These are phyloP conservation scores for Paecilomyces variotii DNA, from an alignment of 2,329 filamentous ascomycete genomes.

Conservation along the genomic window DNA sequence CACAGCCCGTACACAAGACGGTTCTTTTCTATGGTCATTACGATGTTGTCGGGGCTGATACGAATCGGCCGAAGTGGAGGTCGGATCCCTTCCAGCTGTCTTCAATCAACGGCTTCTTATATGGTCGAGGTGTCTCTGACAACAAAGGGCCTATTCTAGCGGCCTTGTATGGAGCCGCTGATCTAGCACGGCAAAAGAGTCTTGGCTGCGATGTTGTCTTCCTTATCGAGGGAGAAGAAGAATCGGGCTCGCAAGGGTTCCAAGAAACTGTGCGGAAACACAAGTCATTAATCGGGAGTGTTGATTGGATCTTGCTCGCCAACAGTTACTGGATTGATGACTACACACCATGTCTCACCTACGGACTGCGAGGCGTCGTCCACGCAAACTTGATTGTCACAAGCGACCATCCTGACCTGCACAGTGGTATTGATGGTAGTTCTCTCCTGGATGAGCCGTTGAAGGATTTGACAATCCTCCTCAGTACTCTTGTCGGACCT, in stretches of 20 bases:
- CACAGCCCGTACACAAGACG: constrained; percentile 63
- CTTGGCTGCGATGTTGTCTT: constrained; percentile 87
- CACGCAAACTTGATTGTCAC: constrained; percentile 87
- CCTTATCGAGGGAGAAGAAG: constrained; percentile 92
- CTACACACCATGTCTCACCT: constrained; percentile 88
- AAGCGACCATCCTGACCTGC: constrained; percentile 77
- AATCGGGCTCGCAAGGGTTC: constrained; percentile 87
- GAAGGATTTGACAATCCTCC: constrained; percentile 77
- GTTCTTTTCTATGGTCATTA: constrained; percentile 98
- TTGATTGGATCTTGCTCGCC: constrained; percentile 90
- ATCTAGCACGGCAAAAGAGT: constrained; percentile 73
- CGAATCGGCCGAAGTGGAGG: constrained; percentile 73
- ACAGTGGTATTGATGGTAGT: constrained; percentile 95
- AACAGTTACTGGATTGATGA: constrained; percentile 99
- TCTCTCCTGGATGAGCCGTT: constrained; percentile 82
- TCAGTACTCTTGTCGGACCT: constrained; percentile 72
- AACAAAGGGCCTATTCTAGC: constrained; percentile 96
- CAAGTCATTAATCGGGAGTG: constrained; percentile 75
- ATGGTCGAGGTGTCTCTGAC: constrained; percentile 92
- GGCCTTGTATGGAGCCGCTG: constrained; percentile 85
- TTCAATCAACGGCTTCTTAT: constrained; percentile 84
- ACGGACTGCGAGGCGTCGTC: constrained; percentile 85
- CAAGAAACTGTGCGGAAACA: constrained; percentile 70
- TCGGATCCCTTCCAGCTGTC: constrained; percentile 83
- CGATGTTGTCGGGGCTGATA: constrained; percentile 87